phyloP scores from a whole-genome alignment of 495 filamentous ascomycete genomes.

The Daldinia concentrica region DNA sequence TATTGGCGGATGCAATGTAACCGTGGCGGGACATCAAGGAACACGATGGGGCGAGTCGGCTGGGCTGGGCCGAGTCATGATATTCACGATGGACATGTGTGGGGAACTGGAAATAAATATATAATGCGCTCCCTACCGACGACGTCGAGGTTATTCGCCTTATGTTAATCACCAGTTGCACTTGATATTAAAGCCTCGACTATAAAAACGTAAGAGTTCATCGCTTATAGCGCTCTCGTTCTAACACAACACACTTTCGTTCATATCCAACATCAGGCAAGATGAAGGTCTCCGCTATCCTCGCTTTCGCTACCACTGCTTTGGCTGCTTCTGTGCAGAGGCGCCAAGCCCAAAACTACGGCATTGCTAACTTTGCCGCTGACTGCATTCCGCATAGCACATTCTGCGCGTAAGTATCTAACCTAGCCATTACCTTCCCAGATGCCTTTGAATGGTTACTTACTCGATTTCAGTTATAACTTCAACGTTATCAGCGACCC shows the following conservation, averaged over 20 bases:
- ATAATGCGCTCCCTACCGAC: background rate
- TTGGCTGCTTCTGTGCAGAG: conserved; percentile 1
- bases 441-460: background rate
- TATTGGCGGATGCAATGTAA: background rate
- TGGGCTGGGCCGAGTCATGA: background rate
- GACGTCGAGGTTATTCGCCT: background rate
- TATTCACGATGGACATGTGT: background rate
- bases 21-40: background rate
- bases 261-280: background rate
- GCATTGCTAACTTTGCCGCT: background rate
- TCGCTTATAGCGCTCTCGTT: background rate
- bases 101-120: background rate
- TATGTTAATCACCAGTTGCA: background rate
- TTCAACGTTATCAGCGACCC: background rate
- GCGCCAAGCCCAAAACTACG: background rate
- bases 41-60: background rate
- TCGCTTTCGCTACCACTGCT: conserved; percentile 1
- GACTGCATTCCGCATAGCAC: conserved; percentile 6
- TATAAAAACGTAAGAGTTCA: background rate
- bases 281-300: conserved; percentile 3
- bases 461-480: background rate
- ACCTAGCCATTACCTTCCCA: no score
- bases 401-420: background rate
- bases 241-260: background rate
- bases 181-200: background rate